Evolutionary conservation across 2,329 filamentous ascomycete genomes (phyloP), one percentile per base, ranked within the genome.

Genomic region (Aspergillus luchuensis): DNA sequence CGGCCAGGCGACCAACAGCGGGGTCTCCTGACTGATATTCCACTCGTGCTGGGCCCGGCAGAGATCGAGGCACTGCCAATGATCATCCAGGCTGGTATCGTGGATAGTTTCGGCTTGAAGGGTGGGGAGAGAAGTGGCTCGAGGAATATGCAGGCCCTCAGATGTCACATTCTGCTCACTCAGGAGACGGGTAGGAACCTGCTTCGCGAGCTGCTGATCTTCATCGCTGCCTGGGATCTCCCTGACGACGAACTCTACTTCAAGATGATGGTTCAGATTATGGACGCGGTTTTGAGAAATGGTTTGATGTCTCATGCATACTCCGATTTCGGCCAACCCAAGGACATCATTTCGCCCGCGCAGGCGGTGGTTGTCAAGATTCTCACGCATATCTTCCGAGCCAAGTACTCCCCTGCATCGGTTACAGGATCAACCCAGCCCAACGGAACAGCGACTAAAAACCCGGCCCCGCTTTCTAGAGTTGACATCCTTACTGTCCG

Each of bases 41-140:
- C 94, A 30, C 90, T 98, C 66, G 96, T 97, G 39, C 82, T 98
- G 30, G 93, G 96, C 47, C 94, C 94, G 0, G 93, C 92, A 58
- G 94, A 98, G 76, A 97, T 97, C 57, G 94, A 98, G 76, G 93
- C 95, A 5, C 80, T 98, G 56, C 94, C 96, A 58, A 97, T 97
- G 93, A 96, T 97, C 61, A 89, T 98, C 69, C 97, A 97, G 80
- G 93, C 91, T 13, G 96, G 93, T 63, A 96, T 98, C 56, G 87
- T 97, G 21, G 91, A 96, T 61, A 91, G 90, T 61, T 89, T 90
- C 65, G 87, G 88, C 0, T 79, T 87, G 7, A 90, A 88, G 48
- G 89, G 89, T 17, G 90, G 80, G 8, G 81, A 86, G 55, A 80
- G 81, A 43, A 83, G 81, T 63, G 84, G 83, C 8, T 78, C 83